phyloP scores from a whole-genome alignment of 805 yeast species.

The Candida vartiovaarae region DNA sequence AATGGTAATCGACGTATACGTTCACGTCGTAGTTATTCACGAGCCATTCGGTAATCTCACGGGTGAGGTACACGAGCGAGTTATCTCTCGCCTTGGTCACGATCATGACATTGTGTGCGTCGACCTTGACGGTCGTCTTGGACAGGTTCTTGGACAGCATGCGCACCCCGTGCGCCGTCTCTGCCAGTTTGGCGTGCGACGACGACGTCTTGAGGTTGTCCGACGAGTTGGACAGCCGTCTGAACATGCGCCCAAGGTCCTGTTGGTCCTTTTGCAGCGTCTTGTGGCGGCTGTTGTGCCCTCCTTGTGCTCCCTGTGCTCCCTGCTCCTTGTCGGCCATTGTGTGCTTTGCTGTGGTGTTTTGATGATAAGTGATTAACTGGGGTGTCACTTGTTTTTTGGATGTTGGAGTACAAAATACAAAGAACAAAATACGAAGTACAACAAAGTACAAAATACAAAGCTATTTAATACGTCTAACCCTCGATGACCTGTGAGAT shows the following conservation, averaged over 20 bases:
- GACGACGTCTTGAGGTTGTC: constrained; percentile 48
- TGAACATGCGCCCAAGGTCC: constrained; percentile 17
- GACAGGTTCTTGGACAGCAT: constrained; percentile 64
- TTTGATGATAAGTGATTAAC: no score
- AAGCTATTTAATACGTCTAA: not conserved
- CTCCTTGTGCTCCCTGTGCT: not conserved
- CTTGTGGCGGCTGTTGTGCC: not conserved
- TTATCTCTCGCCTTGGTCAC: constrained; percentile 90
- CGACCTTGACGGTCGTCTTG: constrained; percentile 64
- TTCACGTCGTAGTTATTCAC: constrained; percentile 34
- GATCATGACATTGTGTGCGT: constrained; percentile 64
- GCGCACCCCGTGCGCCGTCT: constrained; percentile 76
- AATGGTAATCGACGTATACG: constrained; percentile 69
- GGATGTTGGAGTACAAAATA: no score
- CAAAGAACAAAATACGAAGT: not conserved
- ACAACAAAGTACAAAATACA: not conserved
- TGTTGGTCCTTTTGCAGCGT: constrained; percentile 8
- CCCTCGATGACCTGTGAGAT: constrained; percentile 11
- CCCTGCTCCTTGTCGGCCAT: not conserved
- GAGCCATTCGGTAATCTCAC: constrained; percentile 78
- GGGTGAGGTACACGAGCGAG: constrained; percentile 63
- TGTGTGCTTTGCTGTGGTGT: not conserved
- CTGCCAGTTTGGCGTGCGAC: constrained; percentile 70
- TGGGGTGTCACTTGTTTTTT: no score
- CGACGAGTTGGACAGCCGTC: constrained; percentile 20